A percentile compares a stretch with the other conserved stretches of the same genome.
Evolutionary conservation across 1,284 basidiomycete genomes (phyloP).

Genomic region (Trametes versicolor): DNA sequence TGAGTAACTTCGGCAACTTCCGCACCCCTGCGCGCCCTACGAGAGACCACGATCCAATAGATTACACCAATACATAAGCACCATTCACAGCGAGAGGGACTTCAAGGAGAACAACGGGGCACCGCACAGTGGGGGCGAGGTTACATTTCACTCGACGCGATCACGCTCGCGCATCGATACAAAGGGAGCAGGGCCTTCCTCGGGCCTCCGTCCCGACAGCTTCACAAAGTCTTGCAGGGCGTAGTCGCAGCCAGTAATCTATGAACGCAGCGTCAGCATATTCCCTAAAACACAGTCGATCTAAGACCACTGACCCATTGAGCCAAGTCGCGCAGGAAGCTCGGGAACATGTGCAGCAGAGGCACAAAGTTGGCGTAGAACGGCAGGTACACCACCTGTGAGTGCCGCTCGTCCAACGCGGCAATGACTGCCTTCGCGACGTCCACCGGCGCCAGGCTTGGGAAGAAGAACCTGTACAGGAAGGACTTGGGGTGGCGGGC

Average conservation of each 20-base stretch:
- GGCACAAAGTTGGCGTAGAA: slow-evolving; percentile 74
- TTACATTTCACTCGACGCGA: slow-evolving; percentile 5
- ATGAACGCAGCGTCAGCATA: slow-evolving; percentile 39
- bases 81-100: neutral
- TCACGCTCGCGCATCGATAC: slow-evolving; percentile 11
- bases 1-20: neutral
- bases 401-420: slow-evolving; percentile 82
- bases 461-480: slow-evolving; percentile 77
- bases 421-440: slow-evolving; percentile 86
- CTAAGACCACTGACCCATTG: slow-evolving; percentile 68
- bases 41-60: slow-evolving; percentile 17
- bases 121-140: neutral
- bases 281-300: neutral
- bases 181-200: slow-evolving; percentile 47
- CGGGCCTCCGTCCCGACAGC: slow-evolving; percentile 54
- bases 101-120: neutral
- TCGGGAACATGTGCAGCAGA: slow-evolving; percentile 67
- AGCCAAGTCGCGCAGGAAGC: slow-evolving; percentile 73
- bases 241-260: slow-evolving; percentile 60
- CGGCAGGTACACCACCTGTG: slow-evolving; percentile 75
- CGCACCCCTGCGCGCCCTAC: neutral
- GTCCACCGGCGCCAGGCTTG: slow-evolving; percentile 74
- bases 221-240: slow-evolving; percentile 58
- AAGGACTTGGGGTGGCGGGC: slow-evolving; percentile 59
- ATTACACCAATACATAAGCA: slow-evolving; percentile 30